phyloP scores from a whole-genome alignment of 2,329 filamentous ascomycete species.

The Stagonosporopsis cucurbitacearum region DNA sequence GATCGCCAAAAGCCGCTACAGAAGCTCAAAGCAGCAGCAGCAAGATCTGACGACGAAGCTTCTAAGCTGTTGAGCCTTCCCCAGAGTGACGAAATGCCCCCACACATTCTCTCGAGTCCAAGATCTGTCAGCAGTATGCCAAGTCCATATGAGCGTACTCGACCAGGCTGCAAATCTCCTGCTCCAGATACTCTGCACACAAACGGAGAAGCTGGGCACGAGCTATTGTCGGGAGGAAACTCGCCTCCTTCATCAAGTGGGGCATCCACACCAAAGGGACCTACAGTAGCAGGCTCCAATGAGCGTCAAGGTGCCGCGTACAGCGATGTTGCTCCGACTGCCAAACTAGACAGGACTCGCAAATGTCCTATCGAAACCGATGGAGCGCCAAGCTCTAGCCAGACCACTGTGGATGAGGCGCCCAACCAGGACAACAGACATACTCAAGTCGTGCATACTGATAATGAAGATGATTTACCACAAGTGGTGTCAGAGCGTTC shows the following conservation, averaged over 20 bases:
- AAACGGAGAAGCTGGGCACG: neutral
- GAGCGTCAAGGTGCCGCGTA: neutral
- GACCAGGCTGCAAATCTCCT: slow-evolving; percentile 28
- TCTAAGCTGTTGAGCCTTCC: slow-evolving; percentile 7
- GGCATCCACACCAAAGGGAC: slow-evolving; percentile 10
- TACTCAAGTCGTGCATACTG: slow-evolving; percentile 7
- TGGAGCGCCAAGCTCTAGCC: slow-evolving; percentile 48
- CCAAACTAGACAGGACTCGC: neutral
- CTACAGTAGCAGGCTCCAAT: neutral
- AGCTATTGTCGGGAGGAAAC: neutral
- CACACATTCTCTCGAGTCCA: slow-evolving; percentile 34
- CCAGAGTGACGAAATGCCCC: slow-evolving; percentile 20
- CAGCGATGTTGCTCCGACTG: neutral
- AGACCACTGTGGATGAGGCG: slow-evolving; percentile 52
- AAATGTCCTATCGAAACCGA: neutral
- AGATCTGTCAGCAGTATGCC: slow-evolving; percentile 19
- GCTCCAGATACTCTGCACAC: slow-evolving; percentile 17
- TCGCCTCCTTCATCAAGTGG: neutral
- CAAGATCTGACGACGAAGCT: slow-evolving; percentile 17
- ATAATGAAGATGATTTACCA: slow-evolving; percentile 48
- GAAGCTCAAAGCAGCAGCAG: slow-evolving; percentile 25
- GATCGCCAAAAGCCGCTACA: slow-evolving; percentile 39
- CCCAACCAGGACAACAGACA: slow-evolving; percentile 21
- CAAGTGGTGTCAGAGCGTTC: slow-evolving; percentile 51
- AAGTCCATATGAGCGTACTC: slow-evolving; percentile 23